A percentile compares a stretch with the other conserved stretches of the same genome.
Conservation (phyloP, 306 rosid genomes). For the Hippophae gyantsensis region DNA sequence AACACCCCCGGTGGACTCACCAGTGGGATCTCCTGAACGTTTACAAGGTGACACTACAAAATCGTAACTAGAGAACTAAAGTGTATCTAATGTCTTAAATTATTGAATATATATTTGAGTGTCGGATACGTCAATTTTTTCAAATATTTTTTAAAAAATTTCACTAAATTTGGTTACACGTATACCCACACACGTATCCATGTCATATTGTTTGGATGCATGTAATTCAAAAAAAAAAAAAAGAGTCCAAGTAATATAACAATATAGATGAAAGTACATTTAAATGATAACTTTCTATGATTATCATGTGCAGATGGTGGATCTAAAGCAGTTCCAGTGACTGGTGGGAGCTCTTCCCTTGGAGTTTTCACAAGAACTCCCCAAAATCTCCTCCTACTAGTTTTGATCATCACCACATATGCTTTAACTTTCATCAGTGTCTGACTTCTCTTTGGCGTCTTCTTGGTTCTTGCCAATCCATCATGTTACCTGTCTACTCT, state of each 20-base stretch:
- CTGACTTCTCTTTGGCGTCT: conserved; percentile 3
- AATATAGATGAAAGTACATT: background rate
- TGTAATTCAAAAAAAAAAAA: too few relatives aligned
- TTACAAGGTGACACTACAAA: background rate
- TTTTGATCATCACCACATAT: background rate
- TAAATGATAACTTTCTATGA: background rate
- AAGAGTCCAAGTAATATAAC: background rate
- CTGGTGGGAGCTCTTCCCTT: conserved; percentile 6
- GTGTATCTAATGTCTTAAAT: too few relatives aligned
- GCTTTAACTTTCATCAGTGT: conserved; percentile 1
- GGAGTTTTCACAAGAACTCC: background rate
- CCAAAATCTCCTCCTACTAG: background rate
- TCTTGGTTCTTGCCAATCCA: background rate
- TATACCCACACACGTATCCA: too few relatives aligned
- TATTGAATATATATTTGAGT: too few relatives aligned
- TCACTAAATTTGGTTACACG: too few relatives aligned
- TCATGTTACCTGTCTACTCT: background rate
- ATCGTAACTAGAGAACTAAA: too few relatives aligned
- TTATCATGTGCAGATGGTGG: background rate
- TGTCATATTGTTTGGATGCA: too few relatives aligned
- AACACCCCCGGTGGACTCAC: background rate
- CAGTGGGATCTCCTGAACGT: conserved; percentile 14
- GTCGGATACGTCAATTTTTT: too few relatives aligned
- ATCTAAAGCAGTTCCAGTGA: background rate
- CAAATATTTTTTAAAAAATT: too few relatives aligned